phyloP scores from a whole-genome alignment of 2,329 filamentous ascomycete genomes.

The Talaromyces sp. region DNA sequence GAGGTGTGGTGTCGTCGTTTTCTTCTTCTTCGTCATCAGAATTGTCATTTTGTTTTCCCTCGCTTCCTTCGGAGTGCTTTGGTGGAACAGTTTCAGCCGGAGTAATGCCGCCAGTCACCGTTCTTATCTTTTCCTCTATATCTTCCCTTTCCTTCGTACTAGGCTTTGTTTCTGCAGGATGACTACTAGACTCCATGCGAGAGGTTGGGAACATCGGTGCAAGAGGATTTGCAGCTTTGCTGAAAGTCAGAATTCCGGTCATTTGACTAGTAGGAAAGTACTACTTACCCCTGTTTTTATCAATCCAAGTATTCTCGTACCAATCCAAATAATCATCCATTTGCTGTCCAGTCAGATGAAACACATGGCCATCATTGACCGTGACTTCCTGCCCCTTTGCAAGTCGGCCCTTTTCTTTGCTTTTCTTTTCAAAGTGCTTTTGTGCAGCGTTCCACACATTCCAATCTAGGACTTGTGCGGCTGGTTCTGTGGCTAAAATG shows the following conservation, averaged over 20 bases:
- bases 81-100: constrained; percentile 34
- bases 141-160: constrained; percentile 20
- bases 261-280: not conserved
- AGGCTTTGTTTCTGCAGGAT: not conserved
- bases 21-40: constrained; percentile 11
- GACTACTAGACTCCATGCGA: constrained; percentile 14
- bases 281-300: constrained; percentile 24
- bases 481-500: constrained; percentile 50
- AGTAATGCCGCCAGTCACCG: constrained; percentile 40
- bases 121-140: constrained; percentile 35
- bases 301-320: constrained; percentile 63
- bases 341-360: constrained; percentile 56
- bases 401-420: constrained; percentile 28
- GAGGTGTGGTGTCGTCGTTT: constrained; percentile 20
- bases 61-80: constrained; percentile 18
- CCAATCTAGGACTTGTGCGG: constrained; percentile 67
- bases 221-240: constrained; percentile 24
- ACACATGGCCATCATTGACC: constrained; percentile 59
- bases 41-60: not conserved
- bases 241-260: not conserved
- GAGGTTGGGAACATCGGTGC: constrained; percentile 41
- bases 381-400: constrained; percentile 47
- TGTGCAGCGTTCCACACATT: constrained; percentile 58
- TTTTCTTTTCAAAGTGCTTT: constrained; percentile 31
- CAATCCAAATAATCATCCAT: constrained; percentile 76